Base-by-base conservation (phyloP, 1,284 basidiomycete genomes). In the Erythrobasidium hasegawianum region DNA sequence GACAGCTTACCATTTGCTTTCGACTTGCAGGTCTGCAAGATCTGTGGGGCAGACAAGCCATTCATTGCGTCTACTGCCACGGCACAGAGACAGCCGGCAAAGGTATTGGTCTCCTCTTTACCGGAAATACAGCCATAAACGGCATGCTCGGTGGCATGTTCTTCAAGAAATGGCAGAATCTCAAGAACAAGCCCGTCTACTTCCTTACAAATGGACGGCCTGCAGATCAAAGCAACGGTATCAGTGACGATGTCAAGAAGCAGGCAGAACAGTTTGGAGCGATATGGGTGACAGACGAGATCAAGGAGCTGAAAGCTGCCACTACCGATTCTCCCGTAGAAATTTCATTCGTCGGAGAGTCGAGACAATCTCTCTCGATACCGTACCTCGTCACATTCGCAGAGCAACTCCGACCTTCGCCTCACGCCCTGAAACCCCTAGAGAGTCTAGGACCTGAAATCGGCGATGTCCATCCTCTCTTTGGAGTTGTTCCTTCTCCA, bases 111-210 rank as follows among this genome's bases (percentile, higher is more conserved):
- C 16, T 54, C 22, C 27, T 54, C 20, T 16, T 54, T 8, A 54
- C 52, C 22, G 27, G 8, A 9, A 24, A 20, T 18, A 18, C 52
- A 18, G 52, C 52, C 16, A 54, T 54, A 7, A 54, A 54, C 27
- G 52, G 52, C 27, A 18, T 54, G 52, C 52, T 54, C 7, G 20
- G 20, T 9, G 52, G 52, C 16, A 24, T 27, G 16, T 54, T 54
- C 52, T 54, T 54, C 52, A 54, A 54, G 27, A 54, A 54, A 54
- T 54, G 52, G 52, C 27, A 54, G 20, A 54, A 54, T 54, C 27
- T 54, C 22, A 22, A 54, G 52, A 54, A 54, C 16, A 54, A 27
- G 52, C 52, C 52, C n/a, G 18, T 54, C n/a, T 54, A 54, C 27
- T 20, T 54, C 52, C 52, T 54, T 5, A 54, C 52, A 7, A 54